Base-by-base conservation (phyloP, 148 eudicot genomes). In the Cornus florida region DNA sequence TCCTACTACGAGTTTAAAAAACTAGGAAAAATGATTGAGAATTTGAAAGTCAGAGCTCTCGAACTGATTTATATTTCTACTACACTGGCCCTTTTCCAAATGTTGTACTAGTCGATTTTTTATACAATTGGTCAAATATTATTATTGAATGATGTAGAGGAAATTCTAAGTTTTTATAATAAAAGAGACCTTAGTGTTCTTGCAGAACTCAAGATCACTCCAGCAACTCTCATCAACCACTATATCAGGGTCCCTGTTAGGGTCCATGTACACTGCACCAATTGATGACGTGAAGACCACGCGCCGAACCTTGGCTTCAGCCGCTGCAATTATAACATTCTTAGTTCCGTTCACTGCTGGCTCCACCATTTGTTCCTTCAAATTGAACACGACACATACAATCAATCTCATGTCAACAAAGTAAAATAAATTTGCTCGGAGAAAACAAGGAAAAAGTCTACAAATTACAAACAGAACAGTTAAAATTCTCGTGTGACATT, bases 181-280 rank as follows among this genome's bases (percentile, higher is more conserved):
- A 57, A 57, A 4, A 12, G 43, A 56, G 12, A 92, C 98, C 98
- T 93, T 94, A 38, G 98, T 94, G 86, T 78, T 89, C 80, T 91
- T 92, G 92, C 98, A 94, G 81, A 93, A 95, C 24, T 95, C 95
- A 75, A 93, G 99, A 76, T 95, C 97, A 83, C 99, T 95, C 99
- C 99, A 95, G 82, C 97, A 95, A 80, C 76, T 88, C 66, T 93
- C 99, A 39, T 95, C 97, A 2, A 95, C 97, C 8, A 93, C 92
- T 19, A 78, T 70, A 4, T 90, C 92, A 23, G 97, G 92, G 82
- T 80, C 57, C 59, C 99, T 79, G 53, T 89, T 90, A 2, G 99
- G 97, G 79, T 93, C 93, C 99, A 95, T 95, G 84, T 94, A 85
- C 19, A 95, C 93, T 0, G 99, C 97, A 39, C 99, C 99, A 0